A percentile compares a stretch with the other conserved stretches of the same genome.
These are phyloP conservation scores for Striga asiatica DNA, from an alignment of 257 asterid species.

Conservation along the genomic window DNA sequence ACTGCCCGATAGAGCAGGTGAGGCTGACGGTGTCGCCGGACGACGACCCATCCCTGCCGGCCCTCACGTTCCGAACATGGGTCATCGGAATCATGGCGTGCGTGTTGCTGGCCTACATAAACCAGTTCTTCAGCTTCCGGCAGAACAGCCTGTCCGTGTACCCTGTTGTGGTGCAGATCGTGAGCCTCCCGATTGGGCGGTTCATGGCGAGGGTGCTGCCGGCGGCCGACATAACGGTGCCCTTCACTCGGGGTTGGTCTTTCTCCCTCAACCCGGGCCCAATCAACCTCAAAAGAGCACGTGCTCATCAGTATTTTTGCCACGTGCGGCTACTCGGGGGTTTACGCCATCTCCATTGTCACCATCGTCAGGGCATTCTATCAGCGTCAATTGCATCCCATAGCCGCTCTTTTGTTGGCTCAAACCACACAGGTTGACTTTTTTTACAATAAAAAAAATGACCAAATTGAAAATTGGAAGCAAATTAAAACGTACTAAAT, in stretches of 20 bases:
- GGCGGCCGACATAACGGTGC: constrained; percentile 20
- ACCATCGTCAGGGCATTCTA: constrained; percentile 46
- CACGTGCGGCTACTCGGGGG: constrained; percentile 12
- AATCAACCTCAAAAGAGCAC: constrained; percentile 51
- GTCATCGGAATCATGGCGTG: constrained; percentile 36
- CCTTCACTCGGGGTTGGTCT: constrained; percentile 25
- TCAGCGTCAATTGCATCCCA: constrained; percentile 25
- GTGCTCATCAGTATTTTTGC: constrained; percentile 60
- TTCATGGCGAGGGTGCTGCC: constrained; percentile 48
- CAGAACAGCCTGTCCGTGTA: constrained; percentile 25
- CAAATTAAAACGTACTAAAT: too few species aligned
- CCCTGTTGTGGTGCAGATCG: constrained; percentile 26
- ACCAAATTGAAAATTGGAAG: too few species aligned
- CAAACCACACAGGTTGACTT: constrained; percentile 68
- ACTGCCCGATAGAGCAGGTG: constrained; percentile 55
- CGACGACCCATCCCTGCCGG: constrained; percentile 39
- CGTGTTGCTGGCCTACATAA: constrained; percentile 29
- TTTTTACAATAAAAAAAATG: too few species aligned
- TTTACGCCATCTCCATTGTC: constrained; percentile 41
- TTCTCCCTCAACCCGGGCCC: constrained; percentile 58
- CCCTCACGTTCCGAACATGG: constrained; percentile 52
- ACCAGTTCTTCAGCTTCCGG: constrained; percentile 47
- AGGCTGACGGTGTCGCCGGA: constrained; percentile 46
- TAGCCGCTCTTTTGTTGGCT: constrained; percentile 37
- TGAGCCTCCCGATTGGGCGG: constrained; percentile 40